Evolutionary conservation across 2,329 filamentous ascomycete genomes (phyloP), one percentile per base, ranked within the genome.

Genomic region (Cytospora paraplurivora): DNA sequence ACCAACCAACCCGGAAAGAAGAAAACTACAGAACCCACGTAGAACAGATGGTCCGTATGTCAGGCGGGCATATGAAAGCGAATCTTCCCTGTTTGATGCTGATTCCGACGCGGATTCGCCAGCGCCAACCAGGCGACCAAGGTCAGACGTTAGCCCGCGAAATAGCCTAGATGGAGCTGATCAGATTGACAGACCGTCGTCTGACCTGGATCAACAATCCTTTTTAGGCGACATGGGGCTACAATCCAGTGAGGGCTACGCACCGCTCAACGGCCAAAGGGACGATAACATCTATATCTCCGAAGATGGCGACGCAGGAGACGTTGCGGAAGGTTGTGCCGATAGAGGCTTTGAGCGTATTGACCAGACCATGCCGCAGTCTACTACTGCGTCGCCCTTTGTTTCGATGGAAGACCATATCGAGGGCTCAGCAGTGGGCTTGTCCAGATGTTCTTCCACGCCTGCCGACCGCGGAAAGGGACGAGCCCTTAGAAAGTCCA

Each of bases 11-110:
- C 59, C 59, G 2, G 59, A 64, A 37, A 54, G 62, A 11, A 56
- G 62, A 17, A 64, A 62, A 50, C 33, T 64, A 13, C 62, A 64
- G 17, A 57, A 15, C n/a, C 54, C 56, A 38, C 57, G 57, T 19
- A 53, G 52, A 37, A 41, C 15, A 0, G 47, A 55, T 6, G 51
- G 51, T 3, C 51, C 59, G 7, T 37, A 19, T 10, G 34, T 11
- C 15, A 38, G 17, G 8, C 32, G 27, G 4, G 19, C 41, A 6
- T 15, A 19, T 1, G 41, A 61, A 7, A 37, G 21, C 21, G 51
- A n/a, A 34, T 50, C 19, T 6, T 55, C 59, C 4, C 51, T 50
- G 17, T 52, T 47, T 7, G 59, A 61, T 17, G 7, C 21, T 8
- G 38, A 33, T 27, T 61, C 41, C 15, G 51, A 35, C 1, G 47